These are phyloP conservation scores for Areca catechu DNA, from an alignment of 176 grass and related monocot species.

Conservation along the genomic window DNA sequence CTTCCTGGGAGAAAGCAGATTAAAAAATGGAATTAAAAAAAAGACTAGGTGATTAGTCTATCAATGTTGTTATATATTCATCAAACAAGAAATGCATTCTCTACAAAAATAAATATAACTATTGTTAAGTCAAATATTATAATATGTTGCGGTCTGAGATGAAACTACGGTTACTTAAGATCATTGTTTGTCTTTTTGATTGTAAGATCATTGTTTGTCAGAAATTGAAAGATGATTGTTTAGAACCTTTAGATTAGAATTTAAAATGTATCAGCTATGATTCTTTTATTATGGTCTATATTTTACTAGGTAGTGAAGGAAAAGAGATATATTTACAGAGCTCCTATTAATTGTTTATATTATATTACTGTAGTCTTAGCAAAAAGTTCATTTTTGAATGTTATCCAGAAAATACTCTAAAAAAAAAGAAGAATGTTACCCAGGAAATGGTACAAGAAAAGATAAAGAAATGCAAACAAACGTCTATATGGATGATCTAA, in stretches of 20 bases:
- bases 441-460: too few relatives aligned
- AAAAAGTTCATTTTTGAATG: too few relatives aligned
- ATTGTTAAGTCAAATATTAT: conserved; percentile 1
- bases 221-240: neutral
- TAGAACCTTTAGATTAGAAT: neutral
- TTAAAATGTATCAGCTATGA: neutral
- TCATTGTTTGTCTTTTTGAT: neutral
- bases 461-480: too few relatives aligned
- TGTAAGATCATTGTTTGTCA: neutral
- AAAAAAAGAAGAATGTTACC: too few relatives aligned
- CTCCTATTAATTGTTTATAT: too few relatives aligned
- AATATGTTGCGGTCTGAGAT: neutral
- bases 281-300: neutral
- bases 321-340: too few relatives aligned
- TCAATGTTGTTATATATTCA: neutral
- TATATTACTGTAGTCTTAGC: too few relatives aligned
- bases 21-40: neutral
- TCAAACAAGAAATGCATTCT: conserved; percentile 2
- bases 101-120: neutral
- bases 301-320: neutral
- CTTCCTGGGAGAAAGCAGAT: neutral
- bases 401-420: too few relatives aligned
- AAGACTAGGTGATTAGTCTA: too few relatives aligned
- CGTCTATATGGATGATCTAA: too few relatives aligned
- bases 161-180: neutral